Evolutionary conservation across 805 yeast genomes (phyloP).

Genomic region (Millerago galiae): DNA sequence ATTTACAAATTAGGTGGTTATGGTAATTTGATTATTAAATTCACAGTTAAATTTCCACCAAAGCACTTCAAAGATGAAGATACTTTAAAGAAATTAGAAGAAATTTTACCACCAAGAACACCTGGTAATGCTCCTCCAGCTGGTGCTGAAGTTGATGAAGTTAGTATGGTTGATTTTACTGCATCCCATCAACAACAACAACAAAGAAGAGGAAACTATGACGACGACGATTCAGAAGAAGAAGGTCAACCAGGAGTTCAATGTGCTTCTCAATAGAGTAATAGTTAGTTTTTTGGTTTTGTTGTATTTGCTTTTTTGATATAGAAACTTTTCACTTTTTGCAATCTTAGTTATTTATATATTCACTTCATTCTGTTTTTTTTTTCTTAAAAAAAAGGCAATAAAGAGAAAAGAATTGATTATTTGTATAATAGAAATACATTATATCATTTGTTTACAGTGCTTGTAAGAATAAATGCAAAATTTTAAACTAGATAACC

Average conservation of each 20-base stretch:
- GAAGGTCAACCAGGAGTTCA: slow-evolving; percentile 70
- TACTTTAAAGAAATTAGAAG: slow-evolving; percentile 64
- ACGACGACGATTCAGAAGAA: slow-evolving; percentile 56
- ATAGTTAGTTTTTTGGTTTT: neutral
- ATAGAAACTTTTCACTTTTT: neutral
- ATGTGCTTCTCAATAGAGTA: slow-evolving; percentile 80
- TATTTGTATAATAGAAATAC: no score
- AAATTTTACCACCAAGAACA: slow-evolving; percentile 70
- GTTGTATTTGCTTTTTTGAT: neutral
- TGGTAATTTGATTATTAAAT: slow-evolving; percentile 84
- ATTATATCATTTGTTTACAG: no score
- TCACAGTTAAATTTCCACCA: slow-evolving; percentile 84
- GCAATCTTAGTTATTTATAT: neutral
- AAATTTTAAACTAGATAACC: no score
- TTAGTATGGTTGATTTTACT: slow-evolving; percentile 62
- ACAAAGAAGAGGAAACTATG: slow-evolving; percentile 28
- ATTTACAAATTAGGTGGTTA: slow-evolving; percentile 77
- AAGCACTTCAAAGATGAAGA: slow-evolving; percentile 69
- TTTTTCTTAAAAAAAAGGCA: no score
- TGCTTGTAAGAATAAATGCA: no score
- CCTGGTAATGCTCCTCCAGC: slow-evolving; percentile 58
- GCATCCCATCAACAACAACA: slow-evolving; percentile 50
- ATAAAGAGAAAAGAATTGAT: no score
- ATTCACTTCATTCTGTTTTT: no score
- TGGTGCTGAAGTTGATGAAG: slow-evolving; percentile 75